These are phyloP conservation scores for Saksenaea vasiformis DNA, from an alignment of 371 early-diverging fungal genomes.

Conservation along the genomic window DNA sequence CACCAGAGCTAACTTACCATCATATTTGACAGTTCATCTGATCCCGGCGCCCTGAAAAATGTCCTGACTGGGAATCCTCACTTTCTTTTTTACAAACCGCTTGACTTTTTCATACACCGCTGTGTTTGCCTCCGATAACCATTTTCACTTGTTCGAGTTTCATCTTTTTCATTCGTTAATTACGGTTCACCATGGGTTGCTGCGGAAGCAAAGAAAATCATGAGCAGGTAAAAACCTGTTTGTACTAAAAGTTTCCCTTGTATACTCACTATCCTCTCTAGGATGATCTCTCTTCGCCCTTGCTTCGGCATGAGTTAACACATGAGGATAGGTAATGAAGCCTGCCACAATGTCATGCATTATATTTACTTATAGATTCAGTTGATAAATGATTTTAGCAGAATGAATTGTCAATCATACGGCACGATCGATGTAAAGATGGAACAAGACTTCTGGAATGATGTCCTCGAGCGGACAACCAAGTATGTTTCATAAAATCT, in stretches of 20 bases:
- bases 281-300: conserved; percentile 37
- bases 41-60: no score
- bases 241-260: neutral
- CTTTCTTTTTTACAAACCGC: no score
- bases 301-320: conserved; percentile 27
- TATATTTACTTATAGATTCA: neutral
- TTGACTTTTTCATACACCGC: neutral
- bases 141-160: neutral
- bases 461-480: conserved; percentile 47
- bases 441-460: conserved; percentile 52
- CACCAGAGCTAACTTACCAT: no score
- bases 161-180: neutral
- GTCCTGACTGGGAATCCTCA: no score
- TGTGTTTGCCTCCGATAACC: neutral
- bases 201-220: conserved; percentile 48
- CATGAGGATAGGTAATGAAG: conserved; percentile 33
- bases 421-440: conserved; percentile 45
- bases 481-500: conserved; percentile 24
- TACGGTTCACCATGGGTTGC: conserved; percentile 34
- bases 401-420: conserved; percentile 30
- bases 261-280: neutral
- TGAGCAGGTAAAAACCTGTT: conserved; percentile 31
- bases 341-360: neutral
- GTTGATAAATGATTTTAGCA: conserved; percentile 10
- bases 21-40: no score